Percentiles rank a stretch among this genome's conserved stretches.
Evolutionary conservation across 2,329 filamentous ascomycete species (phyloP).

Genomic region (Zasmidium cellare): DNA sequence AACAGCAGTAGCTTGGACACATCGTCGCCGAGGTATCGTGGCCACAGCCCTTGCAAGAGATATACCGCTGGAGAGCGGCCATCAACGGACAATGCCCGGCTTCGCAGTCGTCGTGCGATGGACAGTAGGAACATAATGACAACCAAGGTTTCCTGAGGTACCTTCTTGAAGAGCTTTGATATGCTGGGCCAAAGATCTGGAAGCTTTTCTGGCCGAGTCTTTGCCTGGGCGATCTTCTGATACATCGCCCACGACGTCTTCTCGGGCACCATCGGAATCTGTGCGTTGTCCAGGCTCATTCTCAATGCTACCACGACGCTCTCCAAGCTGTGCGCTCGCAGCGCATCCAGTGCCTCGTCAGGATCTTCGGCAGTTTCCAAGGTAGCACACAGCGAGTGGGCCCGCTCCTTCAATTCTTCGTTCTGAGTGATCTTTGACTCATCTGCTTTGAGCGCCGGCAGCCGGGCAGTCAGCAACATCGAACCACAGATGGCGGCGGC

Average conservation of each 20-base stretch:
- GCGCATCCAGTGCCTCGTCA: neutral
- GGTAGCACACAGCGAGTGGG: neutral
- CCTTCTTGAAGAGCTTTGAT: slow-evolving; percentile 16
- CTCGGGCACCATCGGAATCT: slow-evolving; percentile 3
- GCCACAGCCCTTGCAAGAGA: slow-evolving; percentile 15
- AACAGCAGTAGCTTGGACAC: slow-evolving; percentile 12
- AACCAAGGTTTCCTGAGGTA: slow-evolving; percentile 16
- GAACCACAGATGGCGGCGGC: slow-evolving; percentile 16
- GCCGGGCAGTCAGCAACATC: slow-evolving; percentile 10
- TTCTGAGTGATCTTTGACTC: neutral
- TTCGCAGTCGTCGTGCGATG: slow-evolving; percentile 14
- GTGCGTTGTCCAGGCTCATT: slow-evolving; percentile 1
- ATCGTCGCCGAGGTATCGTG: slow-evolving; percentile 11
- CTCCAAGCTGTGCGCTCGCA: neutral
- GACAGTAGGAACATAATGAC: slow-evolving; percentile 19
- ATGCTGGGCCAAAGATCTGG: slow-evolving; percentile 11
- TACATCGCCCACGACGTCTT: slow-evolving; percentile 12
- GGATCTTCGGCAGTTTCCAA: neutral
- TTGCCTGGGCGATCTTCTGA: slow-evolving; percentile 10
- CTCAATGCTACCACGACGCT: neutral
- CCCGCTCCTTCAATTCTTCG: neutral
- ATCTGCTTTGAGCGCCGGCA: slow-evolving; percentile 1
- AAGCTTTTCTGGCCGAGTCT: slow-evolving; percentile 7
- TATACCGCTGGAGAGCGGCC: slow-evolving; percentile 12
- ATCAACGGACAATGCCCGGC: slow-evolving; percentile 11